phyloP scores from a whole-genome alignment of 805 yeast genomes.

The Wickerhamomyces mucosus region DNA sequence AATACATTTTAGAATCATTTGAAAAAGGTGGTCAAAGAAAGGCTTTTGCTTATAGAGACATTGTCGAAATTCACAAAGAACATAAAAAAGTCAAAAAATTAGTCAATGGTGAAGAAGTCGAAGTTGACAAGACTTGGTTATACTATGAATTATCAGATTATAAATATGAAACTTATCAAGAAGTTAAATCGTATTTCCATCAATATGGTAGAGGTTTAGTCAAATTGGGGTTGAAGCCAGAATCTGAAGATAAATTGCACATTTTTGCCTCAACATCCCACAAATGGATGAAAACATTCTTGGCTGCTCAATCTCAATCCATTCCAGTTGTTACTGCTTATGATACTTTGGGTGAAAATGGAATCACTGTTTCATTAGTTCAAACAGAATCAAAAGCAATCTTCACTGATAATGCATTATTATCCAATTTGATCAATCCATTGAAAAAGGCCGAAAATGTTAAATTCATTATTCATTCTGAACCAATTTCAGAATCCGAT shows the following conservation, averaged over 20 bases:
- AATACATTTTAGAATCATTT: constrained; percentile 55
- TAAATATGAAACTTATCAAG: constrained; percentile 50
- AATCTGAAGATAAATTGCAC: constrained; percentile 55
- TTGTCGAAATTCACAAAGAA: constrained; percentile 67
- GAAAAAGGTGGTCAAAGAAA: constrained; percentile 40
- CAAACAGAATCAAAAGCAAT: constrained; percentile 75
- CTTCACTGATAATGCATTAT: constrained; percentile 74
- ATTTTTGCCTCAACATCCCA: constrained; percentile 83
- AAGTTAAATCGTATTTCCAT: constrained; percentile 41
- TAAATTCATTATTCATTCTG: constrained; percentile 64
- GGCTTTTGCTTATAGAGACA: constrained; percentile 73
- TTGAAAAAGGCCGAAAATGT: constrained; percentile 51
- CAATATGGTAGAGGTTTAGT: constrained; percentile 68
- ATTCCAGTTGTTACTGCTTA: constrained; percentile 93
- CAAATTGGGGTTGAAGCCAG: constrained; percentile 60
- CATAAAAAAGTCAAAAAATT: constrained; percentile 62
- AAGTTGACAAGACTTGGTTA: constrained; percentile 80
- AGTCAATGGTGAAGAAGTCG: constrained; percentile 64
- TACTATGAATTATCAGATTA: constrained; percentile 75
- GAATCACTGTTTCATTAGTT: constrained; percentile 74
- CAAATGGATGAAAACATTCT: constrained; percentile 82
- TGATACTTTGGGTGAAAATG: constrained; percentile 86
- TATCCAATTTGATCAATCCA: constrained; percentile 61
- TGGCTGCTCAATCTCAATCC: constrained; percentile 69
- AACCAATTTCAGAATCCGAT: constrained; percentile 49